Percentiles rank a stretch among this genome's conserved stretches.
phyloP scores from a whole-genome alignment of 169 alveolate species.

The Miamiensis avidus region DNA sequence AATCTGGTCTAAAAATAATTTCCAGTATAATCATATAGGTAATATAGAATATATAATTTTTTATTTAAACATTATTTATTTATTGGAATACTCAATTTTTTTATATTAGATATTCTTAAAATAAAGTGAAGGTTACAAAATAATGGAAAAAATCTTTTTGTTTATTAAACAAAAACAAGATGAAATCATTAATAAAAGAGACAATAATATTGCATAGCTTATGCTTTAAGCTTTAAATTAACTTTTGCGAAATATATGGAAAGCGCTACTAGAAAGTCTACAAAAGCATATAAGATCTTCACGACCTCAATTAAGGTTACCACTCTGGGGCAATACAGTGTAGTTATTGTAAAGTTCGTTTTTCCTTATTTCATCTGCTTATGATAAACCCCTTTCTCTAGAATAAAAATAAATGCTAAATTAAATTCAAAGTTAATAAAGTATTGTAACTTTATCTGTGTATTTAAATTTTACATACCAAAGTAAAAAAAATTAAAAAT shows the following conservation, averaged over 20 bases:
- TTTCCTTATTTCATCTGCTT: too few species aligned
- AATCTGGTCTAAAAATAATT: too few species aligned
- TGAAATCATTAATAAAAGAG: neutral
- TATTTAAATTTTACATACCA: too few species aligned
- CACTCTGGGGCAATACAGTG: neutral
- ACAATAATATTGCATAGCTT: neutral
- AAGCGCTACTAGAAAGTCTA: neutral
- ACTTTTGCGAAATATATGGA: neutral
- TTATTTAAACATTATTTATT: too few species aligned
- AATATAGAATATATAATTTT: too few species aligned
- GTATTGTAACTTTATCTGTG: too few species aligned
- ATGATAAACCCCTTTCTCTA: too few species aligned
- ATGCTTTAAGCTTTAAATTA: neutral
- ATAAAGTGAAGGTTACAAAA: neutral
- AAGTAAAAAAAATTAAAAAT: too few species aligned
- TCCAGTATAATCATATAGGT: neutral
- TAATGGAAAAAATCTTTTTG: neutral
- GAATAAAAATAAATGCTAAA: too few species aligned
- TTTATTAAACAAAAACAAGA: neutral
- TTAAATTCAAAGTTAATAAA: too few species aligned
- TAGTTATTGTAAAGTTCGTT: neutral
- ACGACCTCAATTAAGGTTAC: neutral
- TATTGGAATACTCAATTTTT: too few species aligned
- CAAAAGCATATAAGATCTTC: neutral
- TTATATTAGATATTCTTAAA: too few species aligned